Conservation (phyloP, 768 basidiomycete species). For the Lactarius evosmus region DNA sequence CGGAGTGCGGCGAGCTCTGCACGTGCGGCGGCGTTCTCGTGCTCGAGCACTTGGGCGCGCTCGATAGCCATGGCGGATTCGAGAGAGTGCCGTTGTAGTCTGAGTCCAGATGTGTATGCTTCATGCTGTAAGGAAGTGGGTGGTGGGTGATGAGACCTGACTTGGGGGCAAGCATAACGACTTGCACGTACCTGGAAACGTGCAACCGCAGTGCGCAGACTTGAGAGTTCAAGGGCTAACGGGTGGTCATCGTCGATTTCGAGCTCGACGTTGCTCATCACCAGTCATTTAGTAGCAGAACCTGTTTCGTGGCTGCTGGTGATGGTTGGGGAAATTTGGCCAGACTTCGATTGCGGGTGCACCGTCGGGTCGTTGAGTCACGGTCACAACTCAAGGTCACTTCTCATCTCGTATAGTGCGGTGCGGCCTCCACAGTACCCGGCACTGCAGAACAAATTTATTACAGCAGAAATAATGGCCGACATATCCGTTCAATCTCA, state of each 20-base stretch:
- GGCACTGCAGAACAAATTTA: background rate
- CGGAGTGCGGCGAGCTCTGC: slow-evolving; percentile 57
- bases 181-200: slow-evolving; percentile 37
- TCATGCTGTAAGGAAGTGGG: slow-evolving; percentile 53
- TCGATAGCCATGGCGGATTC: slow-evolving; percentile 50
- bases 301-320: background rate
- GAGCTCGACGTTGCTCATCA: slow-evolving; percentile 25
- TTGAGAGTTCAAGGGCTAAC: slow-evolving; percentile 37
- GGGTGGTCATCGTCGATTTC: slow-evolving; percentile 38
- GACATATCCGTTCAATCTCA: slow-evolving; percentile 13
- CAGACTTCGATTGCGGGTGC: background rate
- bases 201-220: slow-evolving; percentile 36
- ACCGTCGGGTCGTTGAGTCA: slow-evolving; percentile 12
- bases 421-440: background rate
- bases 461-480: slow-evolving; percentile 13
- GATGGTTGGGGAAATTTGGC: background rate
- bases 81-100: slow-evolving; percentile 60
- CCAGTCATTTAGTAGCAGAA: background rate
- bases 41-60: slow-evolving; percentile 48
- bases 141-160: background rate
- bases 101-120: slow-evolving; percentile 60
- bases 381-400: slow-evolving; percentile 7
- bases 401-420: background rate
- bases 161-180: slow-evolving; percentile 3
- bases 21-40: slow-evolving; percentile 55